Conservation (phyloP, 345 rosid species). For the Nasturtium officinale region DNA sequence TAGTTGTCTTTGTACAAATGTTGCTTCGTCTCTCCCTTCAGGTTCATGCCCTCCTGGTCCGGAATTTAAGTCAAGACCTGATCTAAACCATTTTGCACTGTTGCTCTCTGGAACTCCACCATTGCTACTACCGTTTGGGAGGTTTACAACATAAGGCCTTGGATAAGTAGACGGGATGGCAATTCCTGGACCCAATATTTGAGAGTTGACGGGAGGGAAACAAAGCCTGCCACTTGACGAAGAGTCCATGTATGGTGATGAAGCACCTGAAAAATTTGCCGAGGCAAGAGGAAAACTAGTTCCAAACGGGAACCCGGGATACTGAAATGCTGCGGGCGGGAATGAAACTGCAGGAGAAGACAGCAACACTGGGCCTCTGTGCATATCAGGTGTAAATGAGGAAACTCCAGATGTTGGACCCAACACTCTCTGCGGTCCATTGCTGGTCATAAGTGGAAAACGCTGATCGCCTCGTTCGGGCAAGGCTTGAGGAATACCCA, state of each 20-base stretch:
- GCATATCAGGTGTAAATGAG: constrained; percentile 63
- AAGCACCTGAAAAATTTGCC: constrained; percentile 62
- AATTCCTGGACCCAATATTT: constrained; percentile 49
- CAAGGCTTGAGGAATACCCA: constrained; percentile 60
- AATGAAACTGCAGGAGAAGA: constrained; percentile 81
- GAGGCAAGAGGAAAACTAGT: constrained; percentile 63
- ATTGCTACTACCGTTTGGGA: constrained; percentile 58
- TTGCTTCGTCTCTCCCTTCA: constrained; percentile 66
- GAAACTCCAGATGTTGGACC: constrained; percentile 57
- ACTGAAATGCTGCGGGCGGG: constrained; percentile 67
- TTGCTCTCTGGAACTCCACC: constrained; percentile 44
- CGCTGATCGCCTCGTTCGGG: constrained; percentile 77
- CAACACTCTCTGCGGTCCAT: constrained; percentile 66
- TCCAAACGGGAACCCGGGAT: constrained; percentile 68
- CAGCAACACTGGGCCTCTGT: constrained; percentile 66
- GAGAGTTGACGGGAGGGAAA: constrained; percentile 69
- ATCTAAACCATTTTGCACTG: constrained; percentile 68
- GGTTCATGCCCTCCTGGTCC: constrained; percentile 75
- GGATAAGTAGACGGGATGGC: constrained; percentile 59
- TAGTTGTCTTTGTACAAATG: constrained; percentile 57
- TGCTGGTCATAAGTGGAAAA: constrained; percentile 57
- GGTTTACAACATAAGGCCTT: constrained; percentile 65
- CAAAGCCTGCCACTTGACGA: constrained; percentile 62
- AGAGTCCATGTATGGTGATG: constrained; percentile 71
- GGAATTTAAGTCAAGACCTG: constrained; percentile 75